Conservation (phyloP, 2,329 filamentous ascomycete species). For the Claviceps arundinis region DNA sequence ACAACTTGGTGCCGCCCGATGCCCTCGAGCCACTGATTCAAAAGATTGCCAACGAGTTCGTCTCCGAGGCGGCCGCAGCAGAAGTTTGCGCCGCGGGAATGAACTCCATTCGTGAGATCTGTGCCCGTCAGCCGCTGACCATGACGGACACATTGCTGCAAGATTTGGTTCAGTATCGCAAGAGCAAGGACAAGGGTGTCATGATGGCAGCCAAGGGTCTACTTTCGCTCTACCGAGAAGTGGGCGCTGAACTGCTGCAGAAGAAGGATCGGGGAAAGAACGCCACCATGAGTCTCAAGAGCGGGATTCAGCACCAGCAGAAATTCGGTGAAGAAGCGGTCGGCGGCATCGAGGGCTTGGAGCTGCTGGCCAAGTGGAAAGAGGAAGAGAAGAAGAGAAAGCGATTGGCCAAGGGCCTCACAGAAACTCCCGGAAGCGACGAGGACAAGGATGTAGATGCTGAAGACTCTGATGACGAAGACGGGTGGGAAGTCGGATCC, state of each 20-base stretch:
- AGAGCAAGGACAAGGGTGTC: slow-evolving; percentile 97
- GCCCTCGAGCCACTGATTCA: slow-evolving; percentile 78
- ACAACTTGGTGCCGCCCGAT: slow-evolving; percentile 85
- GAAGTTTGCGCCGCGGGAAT: slow-evolving; percentile 87
- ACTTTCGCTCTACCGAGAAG: slow-evolving; percentile 79
- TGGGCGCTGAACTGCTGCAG: slow-evolving; percentile 76
- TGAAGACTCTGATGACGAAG: slow-evolving; percentile 38
- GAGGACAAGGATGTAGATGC: slow-evolving; percentile 49
- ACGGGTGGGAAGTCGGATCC: slow-evolving; percentile 49
- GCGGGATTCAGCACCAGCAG: slow-evolving; percentile 60
- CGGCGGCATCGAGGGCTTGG: slow-evolving; percentile 82
- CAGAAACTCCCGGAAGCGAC: slow-evolving; percentile 47
- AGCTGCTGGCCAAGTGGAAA: slow-evolving; percentile 86
- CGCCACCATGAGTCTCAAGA: slow-evolving; percentile 68
- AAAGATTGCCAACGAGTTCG: slow-evolving; percentile 97
- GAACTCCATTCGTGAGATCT: slow-evolving; percentile 91
- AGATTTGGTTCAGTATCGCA: slow-evolving; percentile 88
- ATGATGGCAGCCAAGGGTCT: slow-evolving; percentile 96
- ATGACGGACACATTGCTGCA: slow-evolving; percentile 95
- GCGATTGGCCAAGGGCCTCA: slow-evolving; percentile 53
- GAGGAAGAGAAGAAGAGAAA: slow-evolving; percentile 72
- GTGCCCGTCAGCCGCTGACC: slow-evolving; percentile 80
- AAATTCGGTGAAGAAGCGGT: slow-evolving; percentile 71
- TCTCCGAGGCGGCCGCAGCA: slow-evolving; percentile 81
- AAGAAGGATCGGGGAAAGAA: slow-evolving; percentile 87